Percentiles rank a stretch among this genome's conserved stretches.
These are phyloP conservation scores for Russula abietina DNA, from an alignment of 768 basidiomycete genomes.

Conservation along the genomic window DNA sequence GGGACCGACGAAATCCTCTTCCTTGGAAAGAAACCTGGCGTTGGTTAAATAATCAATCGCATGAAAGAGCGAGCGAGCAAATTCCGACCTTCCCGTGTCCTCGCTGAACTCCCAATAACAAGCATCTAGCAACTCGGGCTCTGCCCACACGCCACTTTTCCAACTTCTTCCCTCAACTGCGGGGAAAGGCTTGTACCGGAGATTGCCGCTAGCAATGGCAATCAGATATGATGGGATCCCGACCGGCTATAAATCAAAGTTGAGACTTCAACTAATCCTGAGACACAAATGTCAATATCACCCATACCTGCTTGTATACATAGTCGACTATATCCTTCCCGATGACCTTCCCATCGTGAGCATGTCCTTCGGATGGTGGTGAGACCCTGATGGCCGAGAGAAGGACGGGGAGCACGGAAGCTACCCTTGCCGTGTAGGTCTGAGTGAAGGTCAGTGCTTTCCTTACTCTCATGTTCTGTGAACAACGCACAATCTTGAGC, in stretches of 20 bases:
- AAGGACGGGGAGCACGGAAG: slow-evolving; percentile 76
- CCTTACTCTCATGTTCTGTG: background rate
- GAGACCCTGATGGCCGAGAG: slow-evolving; percentile 78
- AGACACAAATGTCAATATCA: background rate
- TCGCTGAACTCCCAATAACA: slow-evolving; percentile 85
- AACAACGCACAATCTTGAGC: slow-evolving; percentile 65
- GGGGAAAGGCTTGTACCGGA: slow-evolving; percentile 65
- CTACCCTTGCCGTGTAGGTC: slow-evolving; percentile 81
- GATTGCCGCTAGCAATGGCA: slow-evolving; percentile 82
- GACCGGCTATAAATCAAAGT: slow-evolving; percentile 47
- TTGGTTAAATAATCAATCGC: background rate
- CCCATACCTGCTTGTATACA: slow-evolving; percentile 64
- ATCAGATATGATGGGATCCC: slow-evolving; percentile 90
- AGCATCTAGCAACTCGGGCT: slow-evolving; percentile 72
- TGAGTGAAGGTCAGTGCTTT: slow-evolving; percentile 28
- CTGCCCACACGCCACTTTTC: slow-evolving; percentile 86
- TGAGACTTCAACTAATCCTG: background rate
- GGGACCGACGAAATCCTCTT: slow-evolving; percentile 65
- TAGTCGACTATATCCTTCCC: slow-evolving; percentile 73
- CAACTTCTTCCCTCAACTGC: slow-evolving; percentile 58
- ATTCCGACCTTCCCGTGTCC: slow-evolving; percentile 67
- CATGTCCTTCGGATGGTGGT: slow-evolving; percentile 62
- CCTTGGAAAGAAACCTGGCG: slow-evolving; percentile 63
- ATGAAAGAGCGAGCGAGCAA: background rate
- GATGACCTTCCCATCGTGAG: slow-evolving; percentile 66